These are phyloP conservation scores for Gorgonomyces haynaldii DNA, from an alignment of 192 early-diverging fungal genomes.

Conservation along the genomic window DNA sequence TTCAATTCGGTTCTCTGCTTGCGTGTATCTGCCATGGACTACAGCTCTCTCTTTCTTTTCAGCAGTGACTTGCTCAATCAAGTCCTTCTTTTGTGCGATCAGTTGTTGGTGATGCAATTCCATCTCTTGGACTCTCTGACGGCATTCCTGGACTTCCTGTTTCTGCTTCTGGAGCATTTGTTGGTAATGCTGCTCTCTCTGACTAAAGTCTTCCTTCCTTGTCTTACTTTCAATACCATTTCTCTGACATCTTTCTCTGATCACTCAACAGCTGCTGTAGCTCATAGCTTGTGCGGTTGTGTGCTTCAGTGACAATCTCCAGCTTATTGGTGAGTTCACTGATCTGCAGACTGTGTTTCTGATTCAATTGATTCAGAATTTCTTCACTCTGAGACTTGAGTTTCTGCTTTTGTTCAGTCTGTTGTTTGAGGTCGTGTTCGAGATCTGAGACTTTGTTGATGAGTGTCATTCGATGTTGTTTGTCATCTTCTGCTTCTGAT, in stretches of 20 bases:
- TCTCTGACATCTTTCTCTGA: constrained; percentile 21
- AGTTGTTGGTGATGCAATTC: constrained; percentile 9
- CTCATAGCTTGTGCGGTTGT: constrained; percentile 27
- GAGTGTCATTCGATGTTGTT: constrained; percentile 21
- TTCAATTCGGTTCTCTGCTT: constrained; percentile 20
- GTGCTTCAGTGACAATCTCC: constrained; percentile 20
- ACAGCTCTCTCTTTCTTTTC: constrained; percentile 18
- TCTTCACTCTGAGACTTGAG: background rate
- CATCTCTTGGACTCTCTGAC: constrained; percentile 13
- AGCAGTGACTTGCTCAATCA: constrained; percentile 15
- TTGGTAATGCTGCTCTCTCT: constrained; percentile 14
- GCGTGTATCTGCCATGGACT: constrained; percentile 5
- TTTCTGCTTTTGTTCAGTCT: constrained; percentile 6
- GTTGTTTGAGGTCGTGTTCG: constrained; percentile 25
- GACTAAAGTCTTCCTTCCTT: constrained; percentile 21
- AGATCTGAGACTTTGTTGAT: constrained; percentile 17
- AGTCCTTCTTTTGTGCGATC: constrained; percentile 7
- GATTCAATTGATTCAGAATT: background rate
- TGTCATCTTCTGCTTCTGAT: constrained; percentile 33
- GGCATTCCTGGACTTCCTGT: constrained; percentile 5
- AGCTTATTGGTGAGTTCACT: constrained; percentile 23
- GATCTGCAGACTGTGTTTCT: constrained; percentile 19
- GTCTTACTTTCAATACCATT: constrained; percentile 11
- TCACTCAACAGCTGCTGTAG: constrained; percentile 24
- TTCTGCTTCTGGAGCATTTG: constrained; percentile 13